Percentiles rank a stretch among this genome's conserved stretches.
phyloP scores from a whole-genome alignment of 129 eudicot genomes.

The Pulicaria dysenterica region DNA sequence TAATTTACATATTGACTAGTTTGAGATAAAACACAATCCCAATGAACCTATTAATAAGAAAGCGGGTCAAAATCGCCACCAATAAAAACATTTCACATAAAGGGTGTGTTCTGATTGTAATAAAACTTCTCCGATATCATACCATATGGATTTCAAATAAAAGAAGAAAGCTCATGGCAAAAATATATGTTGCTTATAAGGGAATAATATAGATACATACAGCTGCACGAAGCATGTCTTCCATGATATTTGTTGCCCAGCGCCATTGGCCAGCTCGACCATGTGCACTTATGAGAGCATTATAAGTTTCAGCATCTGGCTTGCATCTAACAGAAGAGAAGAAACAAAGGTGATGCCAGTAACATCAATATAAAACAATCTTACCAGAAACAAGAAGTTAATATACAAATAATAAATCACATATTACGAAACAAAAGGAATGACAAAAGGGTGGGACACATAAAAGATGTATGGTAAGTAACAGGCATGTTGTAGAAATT shows the following conservation, averaged over 20 bases:
- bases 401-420: not conserved
- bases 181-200: slow-evolving; percentile 43
- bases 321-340: slow-evolving; percentile 63
- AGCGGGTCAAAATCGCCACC: not conserved
- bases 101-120: not conserved
- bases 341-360: not conserved
- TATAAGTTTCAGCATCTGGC: slow-evolving; percentile 90
- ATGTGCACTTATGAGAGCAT: slow-evolving; percentile 89
- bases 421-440: not conserved
- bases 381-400: not conserved
- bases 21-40: not conserved
- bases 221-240: slow-evolving; percentile 99
- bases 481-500: not conserved
- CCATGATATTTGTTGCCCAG: slow-evolving; percentile 97
- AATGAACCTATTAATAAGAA: not conserved
- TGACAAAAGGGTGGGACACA: no score
- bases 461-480: no score
- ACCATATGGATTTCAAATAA: slow-evolving; percentile 12
- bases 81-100: not conserved
- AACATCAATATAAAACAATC: slow-evolving; percentile 6
- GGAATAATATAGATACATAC: slow-evolving; percentile 66
- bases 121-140: not conserved
- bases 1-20: not conserved
- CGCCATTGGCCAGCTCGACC: slow-evolving; percentile 99
- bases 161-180: slow-evolving; percentile 45